These are phyloP conservation scores for Solanum clarkiae DNA, from an alignment of 257 asterid genomes.

Conservation along the genomic window DNA sequence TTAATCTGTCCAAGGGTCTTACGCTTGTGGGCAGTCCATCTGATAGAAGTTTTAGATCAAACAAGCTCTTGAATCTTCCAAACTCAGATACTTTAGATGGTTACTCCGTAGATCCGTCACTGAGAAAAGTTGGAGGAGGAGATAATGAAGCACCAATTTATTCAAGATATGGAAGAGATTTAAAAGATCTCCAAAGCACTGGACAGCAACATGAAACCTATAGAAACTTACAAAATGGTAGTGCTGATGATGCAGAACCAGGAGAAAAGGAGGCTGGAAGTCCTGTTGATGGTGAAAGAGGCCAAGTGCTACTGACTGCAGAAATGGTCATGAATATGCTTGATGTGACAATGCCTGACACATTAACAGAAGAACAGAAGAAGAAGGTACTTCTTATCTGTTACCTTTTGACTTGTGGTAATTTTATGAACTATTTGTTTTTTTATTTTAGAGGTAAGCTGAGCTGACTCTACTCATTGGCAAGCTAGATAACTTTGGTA, in stretches of 20 bases:
- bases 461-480: background rate
- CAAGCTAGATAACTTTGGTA: background rate
- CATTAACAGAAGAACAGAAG: slow-evolving; percentile 67
- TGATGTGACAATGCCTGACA: slow-evolving; percentile 64
- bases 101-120: slow-evolving; percentile 15
- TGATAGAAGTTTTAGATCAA: slow-evolving; percentile 14
- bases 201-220: slow-evolving; percentile 16
- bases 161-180: slow-evolving; percentile 19
- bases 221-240: background rate
- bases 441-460: background rate
- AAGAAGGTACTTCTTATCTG: slow-evolving; percentile 45
- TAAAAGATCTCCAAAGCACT: background rate
- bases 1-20: slow-evolving; percentile 62
- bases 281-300: slow-evolving; percentile 43
- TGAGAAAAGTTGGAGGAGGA: slow-evolving; percentile 18
- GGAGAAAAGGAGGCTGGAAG: slow-evolving; percentile 18
- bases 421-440: background rate
- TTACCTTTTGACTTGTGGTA: background rate
- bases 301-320: slow-evolving; percentile 59
- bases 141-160: slow-evolving; percentile 8
- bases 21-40: slow-evolving; percentile 27
- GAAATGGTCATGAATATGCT: slow-evolving; percentile 72
- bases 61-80: slow-evolving; percentile 23
- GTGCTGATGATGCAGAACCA: slow-evolving; percentile 23
- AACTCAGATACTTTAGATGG: slow-evolving; percentile 14